phyloP scores from a whole-genome alignment of 139 green algal species.

The Coelastrella sp. region DNA sequence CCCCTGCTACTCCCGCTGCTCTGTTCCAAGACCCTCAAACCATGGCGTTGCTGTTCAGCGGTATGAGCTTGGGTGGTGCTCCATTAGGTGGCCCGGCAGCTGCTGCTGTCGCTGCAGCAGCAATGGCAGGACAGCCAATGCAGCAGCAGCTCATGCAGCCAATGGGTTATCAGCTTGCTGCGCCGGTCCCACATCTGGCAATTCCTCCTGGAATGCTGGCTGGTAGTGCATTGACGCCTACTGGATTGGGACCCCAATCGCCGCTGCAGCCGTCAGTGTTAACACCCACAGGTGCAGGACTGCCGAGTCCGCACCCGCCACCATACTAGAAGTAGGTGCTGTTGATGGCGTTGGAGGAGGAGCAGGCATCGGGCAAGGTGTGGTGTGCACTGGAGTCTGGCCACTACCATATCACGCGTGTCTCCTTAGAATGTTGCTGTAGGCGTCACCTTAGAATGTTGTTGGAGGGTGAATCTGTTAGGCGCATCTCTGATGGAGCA shows the following conservation, averaged over 20 bases:
- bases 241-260: not conserved
- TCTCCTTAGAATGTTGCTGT: too few species aligned
- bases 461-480: too few species aligned
- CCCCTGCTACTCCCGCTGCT: not conserved
- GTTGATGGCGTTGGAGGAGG: too few species aligned
- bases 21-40: constrained; percentile 16
- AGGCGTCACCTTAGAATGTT: too few species aligned
- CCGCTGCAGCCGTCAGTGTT: constrained; percentile 6
- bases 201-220: not conserved
- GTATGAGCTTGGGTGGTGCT: constrained; percentile 18
- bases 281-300: not conserved
- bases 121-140: not conserved
- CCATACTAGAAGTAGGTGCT: too few species aligned
- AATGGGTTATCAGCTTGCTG: not conserved
- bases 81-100: not conserved
- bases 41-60: constrained; percentile 30
- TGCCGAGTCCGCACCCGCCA: not conserved
- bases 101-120: constrained; percentile 12
- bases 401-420: too few species aligned
- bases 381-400: too few species aligned
- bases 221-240: not conserved
- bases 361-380: too few species aligned
- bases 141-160: not conserved
- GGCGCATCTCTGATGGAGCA: too few species aligned
- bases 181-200: not conserved